phyloP scores from a whole-genome alignment of 2,329 filamentous ascomycete genomes.

The Fonsecaea pedrosoi region DNA sequence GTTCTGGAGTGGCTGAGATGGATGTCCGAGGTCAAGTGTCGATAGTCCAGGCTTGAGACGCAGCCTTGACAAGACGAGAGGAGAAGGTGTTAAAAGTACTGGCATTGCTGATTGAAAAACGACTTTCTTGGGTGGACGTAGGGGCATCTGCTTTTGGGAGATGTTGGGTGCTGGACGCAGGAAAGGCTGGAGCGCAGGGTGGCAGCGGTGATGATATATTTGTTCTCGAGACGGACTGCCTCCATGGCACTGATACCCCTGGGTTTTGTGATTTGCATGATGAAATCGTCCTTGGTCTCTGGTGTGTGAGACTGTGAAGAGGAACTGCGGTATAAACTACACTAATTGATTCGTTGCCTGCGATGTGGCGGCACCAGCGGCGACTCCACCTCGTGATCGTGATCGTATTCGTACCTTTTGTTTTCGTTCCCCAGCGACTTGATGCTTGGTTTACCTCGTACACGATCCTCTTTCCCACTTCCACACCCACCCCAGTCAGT shows the following conservation, averaged over 20 bases:
- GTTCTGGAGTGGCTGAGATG: neutral
- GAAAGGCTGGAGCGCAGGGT: neutral
- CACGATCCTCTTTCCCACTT: neutral
- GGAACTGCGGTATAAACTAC: no score
- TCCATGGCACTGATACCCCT: neutral
- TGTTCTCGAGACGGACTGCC: neutral
- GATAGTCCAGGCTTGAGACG: neutral
- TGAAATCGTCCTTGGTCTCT: no score
- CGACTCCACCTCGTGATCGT: neutral
- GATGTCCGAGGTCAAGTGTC: neutral
- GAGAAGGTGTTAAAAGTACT: neutral
- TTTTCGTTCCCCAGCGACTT: neutral
- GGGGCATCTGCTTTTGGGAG: neutral
- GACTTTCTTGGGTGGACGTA: neutral
- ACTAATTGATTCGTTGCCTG: no score
- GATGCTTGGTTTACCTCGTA: neutral
- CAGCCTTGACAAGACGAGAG: neutral
- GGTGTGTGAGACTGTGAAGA: no score
- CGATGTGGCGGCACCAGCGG: neutral
- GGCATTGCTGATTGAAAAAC: neutral
- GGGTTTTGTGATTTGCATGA: neutral
- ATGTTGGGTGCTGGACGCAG: neutral
- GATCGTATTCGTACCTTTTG: constrained; percentile 1
- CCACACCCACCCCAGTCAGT: neutral
- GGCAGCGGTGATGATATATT: neutral